Base-by-base conservation (phyloP, 306 rosid species). In the Clitoria ternatea region DNA sequence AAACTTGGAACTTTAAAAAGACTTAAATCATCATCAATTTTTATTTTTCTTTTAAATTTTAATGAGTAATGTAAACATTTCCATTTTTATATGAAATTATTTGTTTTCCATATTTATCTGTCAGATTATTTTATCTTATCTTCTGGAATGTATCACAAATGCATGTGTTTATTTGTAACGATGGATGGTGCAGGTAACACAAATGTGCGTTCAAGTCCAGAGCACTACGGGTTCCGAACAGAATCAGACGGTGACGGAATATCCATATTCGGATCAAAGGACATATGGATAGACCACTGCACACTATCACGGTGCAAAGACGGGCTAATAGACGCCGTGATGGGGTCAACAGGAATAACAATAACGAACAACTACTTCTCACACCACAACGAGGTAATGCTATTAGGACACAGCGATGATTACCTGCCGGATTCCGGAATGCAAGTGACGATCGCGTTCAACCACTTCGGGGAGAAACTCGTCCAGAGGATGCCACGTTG, bases 381-480 rank as follows among this genome's bases (percentile, higher is more conserved):
- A 0, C 92, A 93, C 76, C 98, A 93, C 84, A 81, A 93, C 44
- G 98, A 93, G 70, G 97, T 93, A 0, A 93, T 93, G 98, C 59
- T 93, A 1, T 20, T 93, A 0, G 98, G 98, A 8, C 98, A 93
- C 79, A 90, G 96, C 70, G 98, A 93, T 15, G 80, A 60, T 4
- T 93, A 90, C 83, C 66, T 61, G 12, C 98, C 98, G 0, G 98
- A 93, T 83, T 69, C 97, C 0, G 97, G 98, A 10, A 93, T 93
- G 98, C 98, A 93, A 36, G 92, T 90, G 2, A 93, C 98, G 32
- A 90, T 93, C 7, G 98, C 98, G 33, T 93, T 93, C 87, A 93
- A 93, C 75, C 98, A 93, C 80, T 93, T 93, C 3, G 98, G 98
- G 0, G 80, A 89, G 54, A 39, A 88, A 45, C 87, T 93, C 0